Conservation (phyloP, 495 filamentous ascomycete genomes). For the Tuber aestivum region DNA sequence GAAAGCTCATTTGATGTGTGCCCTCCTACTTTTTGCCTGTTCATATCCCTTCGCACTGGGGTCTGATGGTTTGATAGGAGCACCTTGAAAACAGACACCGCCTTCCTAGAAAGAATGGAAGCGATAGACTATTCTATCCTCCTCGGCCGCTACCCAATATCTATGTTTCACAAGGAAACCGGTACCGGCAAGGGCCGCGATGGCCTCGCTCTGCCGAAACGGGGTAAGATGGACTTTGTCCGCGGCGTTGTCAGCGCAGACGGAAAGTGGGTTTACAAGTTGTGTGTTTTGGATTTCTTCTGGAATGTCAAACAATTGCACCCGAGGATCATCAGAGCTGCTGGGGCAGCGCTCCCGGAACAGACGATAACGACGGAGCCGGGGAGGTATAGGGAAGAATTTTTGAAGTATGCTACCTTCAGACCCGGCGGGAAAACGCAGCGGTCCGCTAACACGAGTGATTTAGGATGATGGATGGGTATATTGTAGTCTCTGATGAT, state of each 20-base stretch:
- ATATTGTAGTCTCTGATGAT: slow-evolving; percentile 25
- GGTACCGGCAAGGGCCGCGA: slow-evolving; percentile 21
- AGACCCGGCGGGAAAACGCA: background rate
- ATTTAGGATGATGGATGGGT: slow-evolving; percentile 33
- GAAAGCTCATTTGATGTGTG: slow-evolving; percentile 32
- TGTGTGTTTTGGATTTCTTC: slow-evolving; percentile 39
- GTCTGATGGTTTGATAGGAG: slow-evolving; percentile 15
- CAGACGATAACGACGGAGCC: slow-evolving; percentile 40
- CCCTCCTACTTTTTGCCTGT: background rate
- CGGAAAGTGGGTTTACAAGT: slow-evolving; percentile 41
- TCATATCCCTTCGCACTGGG: background rate
- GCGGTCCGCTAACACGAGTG: slow-evolving; percentile 7
- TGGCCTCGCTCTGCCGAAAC: slow-evolving; percentile 18
- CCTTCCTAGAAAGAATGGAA: slow-evolving; percentile 38
- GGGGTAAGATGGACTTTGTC: slow-evolving; percentile 22
- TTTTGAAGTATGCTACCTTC: slow-evolving; percentile 22
- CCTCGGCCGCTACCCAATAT: slow-evolving; percentile 39
- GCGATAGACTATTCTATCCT: slow-evolving; percentile 42
- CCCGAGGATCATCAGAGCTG: slow-evolving; percentile 35
- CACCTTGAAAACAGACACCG: slow-evolving; percentile 36
- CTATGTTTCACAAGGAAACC: slow-evolving; percentile 36
- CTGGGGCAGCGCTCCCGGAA: slow-evolving; percentile 35
- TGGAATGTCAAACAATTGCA: slow-evolving; percentile 40
- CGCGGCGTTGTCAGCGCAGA: slow-evolving; percentile 33
- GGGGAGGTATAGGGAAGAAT: slow-evolving; percentile 38